A percentile compares a stretch with the other conserved stretches of the same genome.
Evolutionary conservation across 371 early-diverging fungal species (phyloP).

Genomic region (Furculomyces boomerangus): DNA sequence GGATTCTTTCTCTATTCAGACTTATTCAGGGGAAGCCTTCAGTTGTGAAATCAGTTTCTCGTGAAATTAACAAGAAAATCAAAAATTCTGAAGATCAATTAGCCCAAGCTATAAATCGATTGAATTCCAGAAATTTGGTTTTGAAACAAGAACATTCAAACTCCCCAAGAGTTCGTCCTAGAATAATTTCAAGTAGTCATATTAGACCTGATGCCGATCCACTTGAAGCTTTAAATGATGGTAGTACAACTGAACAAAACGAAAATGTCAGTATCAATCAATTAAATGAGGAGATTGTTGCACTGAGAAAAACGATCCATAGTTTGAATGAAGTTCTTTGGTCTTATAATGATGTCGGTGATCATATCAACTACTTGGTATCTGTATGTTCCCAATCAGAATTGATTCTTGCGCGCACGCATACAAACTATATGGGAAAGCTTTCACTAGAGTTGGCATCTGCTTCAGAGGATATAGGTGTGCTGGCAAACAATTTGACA

Average conservation of each 20-base stretch:
- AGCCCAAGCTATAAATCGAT: not conserved
- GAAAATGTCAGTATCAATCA: too few species aligned
- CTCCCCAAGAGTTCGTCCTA: too few species aligned
- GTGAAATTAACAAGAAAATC: conserved; percentile 35
- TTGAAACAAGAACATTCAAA: too few species aligned
- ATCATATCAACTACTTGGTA: conserved; percentile 78
- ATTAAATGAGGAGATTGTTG: too few species aligned
- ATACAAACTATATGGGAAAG: conserved; percentile 90
- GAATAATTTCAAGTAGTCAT: too few species aligned
- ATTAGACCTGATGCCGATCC: too few species aligned
- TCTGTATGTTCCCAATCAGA: conserved; percentile 77
- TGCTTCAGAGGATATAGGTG: conserved; percentile 73
- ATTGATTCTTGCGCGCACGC: conserved; percentile 72
- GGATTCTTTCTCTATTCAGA: conserved; percentile 47
- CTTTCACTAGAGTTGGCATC: conserved; percentile 89
- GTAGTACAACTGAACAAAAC: too few species aligned
- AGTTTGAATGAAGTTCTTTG: conserved; percentile 13
- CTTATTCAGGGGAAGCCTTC: conserved; percentile 56
- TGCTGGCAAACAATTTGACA: conserved; percentile 70
- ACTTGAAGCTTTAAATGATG: too few species aligned
- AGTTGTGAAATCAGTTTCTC: conserved; percentile 53
- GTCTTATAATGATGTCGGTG: conserved; percentile 85
- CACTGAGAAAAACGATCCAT: too few species aligned
- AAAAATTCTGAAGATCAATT: conserved; percentile 3
- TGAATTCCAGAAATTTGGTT: not conserved